Evolutionary conservation across 2,329 filamentous ascomycete species (phyloP), one percentile per base, ranked within the genome.

Genomic region (Colletotrichum sp.): DNA sequence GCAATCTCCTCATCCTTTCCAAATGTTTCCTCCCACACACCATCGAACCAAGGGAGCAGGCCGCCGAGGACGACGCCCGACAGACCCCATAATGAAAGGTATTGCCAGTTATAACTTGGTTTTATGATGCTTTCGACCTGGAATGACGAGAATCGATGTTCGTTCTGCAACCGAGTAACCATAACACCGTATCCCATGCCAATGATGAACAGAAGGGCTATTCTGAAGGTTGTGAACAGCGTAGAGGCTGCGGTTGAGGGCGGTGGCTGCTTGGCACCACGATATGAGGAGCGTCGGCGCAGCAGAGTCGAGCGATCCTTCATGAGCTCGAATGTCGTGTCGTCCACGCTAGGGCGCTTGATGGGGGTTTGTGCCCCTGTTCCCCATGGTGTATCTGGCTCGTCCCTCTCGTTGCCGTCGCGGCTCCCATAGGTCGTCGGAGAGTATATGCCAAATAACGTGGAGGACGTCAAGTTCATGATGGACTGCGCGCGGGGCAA

Each of bases 361-460:
- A 85, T 83, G 30, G 95, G 95, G 1, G 94, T 95, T 82, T 95
- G 91, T 36, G 94, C 91, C 44, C 95, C 95, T 0, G 93, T 94
- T 28, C 94, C 95, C 93, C 94, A 97, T 3, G 95, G 95, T 13
- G 94, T 96, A 71, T 89, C 88, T 5, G 89, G 84, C 77, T 93
- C 92, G 78, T 92, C 91, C 75, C 81, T 78, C 59, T 85, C 82
- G 18, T 81, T 81, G 69, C 83, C 83, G 74, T 82, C 82, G 81
- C 88, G 84, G 79, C 85, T 84, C 60, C 90, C 87, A 74, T 90
- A 90, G 36, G 90, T 89, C 1, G 91, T 91, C 8, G 92, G 92
- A 13, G 93, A 93, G 87, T 98, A 99, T 81, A 99, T 99, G 71
- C 97, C 96, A 79, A 94, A 95, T 7, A 99, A 90, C 0, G 97